phyloP scores from a whole-genome alignment of 75 land plant species.

The Sequoiadendron giganteum region DNA sequence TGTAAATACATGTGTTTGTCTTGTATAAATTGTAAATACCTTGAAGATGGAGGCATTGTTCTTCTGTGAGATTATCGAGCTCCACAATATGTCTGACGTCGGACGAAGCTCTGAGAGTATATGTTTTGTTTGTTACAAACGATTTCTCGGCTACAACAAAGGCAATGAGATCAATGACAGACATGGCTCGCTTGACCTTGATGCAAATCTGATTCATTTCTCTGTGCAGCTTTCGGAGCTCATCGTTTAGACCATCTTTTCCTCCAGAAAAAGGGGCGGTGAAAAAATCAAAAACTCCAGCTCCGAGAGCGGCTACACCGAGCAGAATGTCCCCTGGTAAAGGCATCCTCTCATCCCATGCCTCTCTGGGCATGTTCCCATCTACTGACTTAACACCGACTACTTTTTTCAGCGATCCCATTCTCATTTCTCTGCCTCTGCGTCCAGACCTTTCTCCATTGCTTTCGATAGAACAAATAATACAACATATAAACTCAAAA shows the following conservation, averaged over 20 bases:
- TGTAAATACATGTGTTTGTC: too few species aligned
- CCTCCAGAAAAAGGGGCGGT: conserved; percentile 12
- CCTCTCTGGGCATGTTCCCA: conserved; percentile 15
- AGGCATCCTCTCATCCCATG: conserved; percentile 42
- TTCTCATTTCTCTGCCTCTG: not conserved
- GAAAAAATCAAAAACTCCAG: conserved; percentile 15
- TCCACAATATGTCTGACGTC: conserved; percentile 46
- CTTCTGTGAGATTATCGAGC: conserved; percentile 42
- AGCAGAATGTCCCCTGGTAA: conserved; percentile 44
- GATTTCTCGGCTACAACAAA: conserved; percentile 39
- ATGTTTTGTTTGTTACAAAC: conserved; percentile 30
- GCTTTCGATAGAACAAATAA: not conserved
- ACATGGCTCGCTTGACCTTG: conserved; percentile 40
- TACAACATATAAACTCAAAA: too few species aligned
- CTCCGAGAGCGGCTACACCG: conserved; percentile 15
- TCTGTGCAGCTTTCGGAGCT: conserved; percentile 42
- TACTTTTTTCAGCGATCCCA: conserved; percentile 10
- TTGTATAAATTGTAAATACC: conserved; percentile 16
- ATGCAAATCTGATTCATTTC: conserved; percentile 30
- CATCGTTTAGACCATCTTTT: conserved; percentile 29
- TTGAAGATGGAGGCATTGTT: conserved; percentile 47
- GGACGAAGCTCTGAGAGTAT: conserved; percentile 25
- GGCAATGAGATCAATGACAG: conserved; percentile 32
- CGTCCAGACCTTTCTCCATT: not conserved
- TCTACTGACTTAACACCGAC: conserved; percentile 35